phyloP scores from a whole-genome alignment of 495 filamentous ascomycete genomes.

The Letharia lupina region DNA sequence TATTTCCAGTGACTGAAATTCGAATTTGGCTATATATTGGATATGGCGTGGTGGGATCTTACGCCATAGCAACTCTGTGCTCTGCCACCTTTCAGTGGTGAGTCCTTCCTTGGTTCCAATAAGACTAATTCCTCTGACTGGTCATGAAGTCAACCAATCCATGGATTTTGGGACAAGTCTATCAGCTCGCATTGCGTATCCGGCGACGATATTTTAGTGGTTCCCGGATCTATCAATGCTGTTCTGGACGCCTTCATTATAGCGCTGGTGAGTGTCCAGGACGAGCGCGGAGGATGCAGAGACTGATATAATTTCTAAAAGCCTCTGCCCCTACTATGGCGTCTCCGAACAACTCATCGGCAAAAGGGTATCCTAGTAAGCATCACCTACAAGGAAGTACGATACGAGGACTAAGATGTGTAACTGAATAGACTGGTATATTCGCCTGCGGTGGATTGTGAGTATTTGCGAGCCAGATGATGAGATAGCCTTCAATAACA shows the following conservation, averaged over 20 bases:
- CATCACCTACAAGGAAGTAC: neutral
- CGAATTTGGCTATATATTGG: slow-evolving; percentile 13
- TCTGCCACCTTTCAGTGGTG: slow-evolving; percentile 20
- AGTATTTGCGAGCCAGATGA: neutral
- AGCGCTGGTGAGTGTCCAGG: slow-evolving; percentile 3
- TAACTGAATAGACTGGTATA: slow-evolving; percentile 7
- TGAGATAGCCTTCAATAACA: neutral
- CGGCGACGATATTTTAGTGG: slow-evolving; percentile 17
- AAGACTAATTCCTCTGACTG: slow-evolving; percentile 1
- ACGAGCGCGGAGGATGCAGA: neutral
- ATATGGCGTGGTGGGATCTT: slow-evolving; percentile 13
- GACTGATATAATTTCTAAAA: neutral
- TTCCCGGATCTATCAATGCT: slow-evolving; percentile 16
- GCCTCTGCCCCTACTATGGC: slow-evolving; percentile 17
- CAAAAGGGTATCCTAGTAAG: slow-evolving; percentile 16
- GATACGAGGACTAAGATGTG: neutral
- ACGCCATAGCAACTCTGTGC: slow-evolving; percentile 10
- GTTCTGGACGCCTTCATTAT: slow-evolving; percentile 19
- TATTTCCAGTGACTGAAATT: slow-evolving; percentile 19
- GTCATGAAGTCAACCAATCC: slow-evolving; percentile 13
- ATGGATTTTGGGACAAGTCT: slow-evolving; percentile 16
- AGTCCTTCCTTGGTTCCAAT: neutral
- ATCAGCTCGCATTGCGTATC: slow-evolving; percentile 13
- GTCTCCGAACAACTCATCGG: slow-evolving; percentile 15
- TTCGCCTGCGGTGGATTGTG: slow-evolving; percentile 19